phyloP scores from a whole-genome alignment of 345 rosid species.

The Populus pruinosa region DNA sequence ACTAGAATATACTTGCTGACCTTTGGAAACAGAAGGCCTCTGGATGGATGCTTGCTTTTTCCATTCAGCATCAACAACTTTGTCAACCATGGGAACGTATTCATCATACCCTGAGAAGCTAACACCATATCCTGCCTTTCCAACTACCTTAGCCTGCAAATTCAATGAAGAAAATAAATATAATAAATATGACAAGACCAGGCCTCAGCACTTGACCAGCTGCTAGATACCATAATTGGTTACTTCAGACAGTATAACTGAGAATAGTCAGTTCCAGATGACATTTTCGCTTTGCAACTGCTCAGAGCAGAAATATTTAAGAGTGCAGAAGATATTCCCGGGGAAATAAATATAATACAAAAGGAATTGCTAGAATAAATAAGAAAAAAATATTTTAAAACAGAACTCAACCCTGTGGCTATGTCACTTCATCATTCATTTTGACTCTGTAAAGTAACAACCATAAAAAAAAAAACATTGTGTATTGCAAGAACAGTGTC shows the following conservation, averaged over 20 bases:
- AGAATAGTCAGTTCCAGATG: background rate
- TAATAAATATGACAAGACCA: background rate
- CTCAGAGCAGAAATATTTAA: background rate
- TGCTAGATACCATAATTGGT: background rate
- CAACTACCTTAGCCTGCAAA: constrained; percentile 63
- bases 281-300: background rate
- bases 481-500: background rate
- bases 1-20: constrained; percentile 25
- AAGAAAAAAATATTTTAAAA: background rate
- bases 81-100: constrained; percentile 97
- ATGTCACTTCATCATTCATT: background rate
- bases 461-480: background rate
- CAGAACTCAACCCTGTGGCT: background rate
- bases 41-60: constrained; percentile 55
- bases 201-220: background rate
- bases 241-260: background rate
- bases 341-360: background rate
- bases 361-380: background rate
- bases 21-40: constrained; percentile 52
- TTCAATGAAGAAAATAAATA: constrained; percentile 4
- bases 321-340: background rate
- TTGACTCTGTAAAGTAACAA: background rate
- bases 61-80: constrained; percentile 89
- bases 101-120: constrained; percentile 92
- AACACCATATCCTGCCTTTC: constrained; percentile 58